Evolutionary conservation across 1,139 yeast genomes (phyloP).

Genomic region (Debaryomyces psychrophilus): DNA sequence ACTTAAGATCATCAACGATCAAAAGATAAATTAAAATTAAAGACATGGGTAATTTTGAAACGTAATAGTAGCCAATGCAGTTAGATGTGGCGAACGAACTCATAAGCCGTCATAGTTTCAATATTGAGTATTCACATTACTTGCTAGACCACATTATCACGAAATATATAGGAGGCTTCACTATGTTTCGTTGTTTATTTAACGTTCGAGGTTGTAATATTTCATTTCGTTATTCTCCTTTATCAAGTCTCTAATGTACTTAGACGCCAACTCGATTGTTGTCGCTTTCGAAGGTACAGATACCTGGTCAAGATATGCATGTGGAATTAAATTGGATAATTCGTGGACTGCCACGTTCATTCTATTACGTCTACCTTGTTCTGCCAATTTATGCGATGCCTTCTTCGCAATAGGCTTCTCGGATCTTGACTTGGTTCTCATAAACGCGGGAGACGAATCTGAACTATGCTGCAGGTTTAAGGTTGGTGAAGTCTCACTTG

Average conservation of each 20-base stretch:
- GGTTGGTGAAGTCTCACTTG: constrained; percentile 23
- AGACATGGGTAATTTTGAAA: too few relatives aligned
- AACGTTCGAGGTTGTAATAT: constrained; percentile 5
- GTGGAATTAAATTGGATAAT: constrained; percentile 68
- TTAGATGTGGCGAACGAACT: too few relatives aligned
- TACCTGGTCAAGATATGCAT: constrained; percentile 58
- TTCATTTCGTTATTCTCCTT: constrained; percentile 40
- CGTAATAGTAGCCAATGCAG: too few relatives aligned
- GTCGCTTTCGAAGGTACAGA: constrained; percentile 84
- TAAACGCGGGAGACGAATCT: constrained; percentile 2
- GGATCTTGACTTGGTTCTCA: constrained; percentile 9
- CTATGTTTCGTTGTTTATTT: background rate
- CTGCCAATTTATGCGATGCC: constrained; percentile 90
- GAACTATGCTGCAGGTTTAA: constrained; percentile 11
- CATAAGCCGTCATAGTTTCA: too few relatives aligned
- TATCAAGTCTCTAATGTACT: constrained; percentile 60
- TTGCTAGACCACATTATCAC: too few relatives aligned
- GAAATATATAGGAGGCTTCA: too few relatives aligned
- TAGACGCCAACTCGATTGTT: constrained; percentile 86
- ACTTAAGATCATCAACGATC: too few relatives aligned
- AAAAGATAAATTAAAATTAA: too few relatives aligned
- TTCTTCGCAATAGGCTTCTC: constrained; percentile 54
- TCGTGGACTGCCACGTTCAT: constrained; percentile 86
- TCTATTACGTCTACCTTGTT: constrained; percentile 92
- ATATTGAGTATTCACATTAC: too few relatives aligned